Conservation (phyloP, 2,329 filamentous ascomycete genomes). For the Curvularia spicifera region DNA sequence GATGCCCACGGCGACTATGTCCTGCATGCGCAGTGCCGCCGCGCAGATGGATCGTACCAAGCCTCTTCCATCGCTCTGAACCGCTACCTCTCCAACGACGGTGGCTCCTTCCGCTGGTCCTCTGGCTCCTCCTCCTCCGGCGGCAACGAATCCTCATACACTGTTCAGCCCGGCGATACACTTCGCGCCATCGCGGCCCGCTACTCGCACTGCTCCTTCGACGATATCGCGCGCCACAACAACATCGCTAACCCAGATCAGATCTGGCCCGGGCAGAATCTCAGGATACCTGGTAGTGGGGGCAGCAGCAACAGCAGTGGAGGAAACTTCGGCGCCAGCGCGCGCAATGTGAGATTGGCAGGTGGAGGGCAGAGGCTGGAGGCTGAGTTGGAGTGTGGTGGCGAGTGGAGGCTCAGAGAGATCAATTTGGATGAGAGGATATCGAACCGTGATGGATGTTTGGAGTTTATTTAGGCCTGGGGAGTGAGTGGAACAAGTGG, state of each 20-base stretch:
- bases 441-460: constrained; percentile 30
- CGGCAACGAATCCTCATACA: constrained; percentile 20
- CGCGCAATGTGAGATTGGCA: constrained; percentile 29
- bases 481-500: not conserved
- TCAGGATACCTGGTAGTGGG: constrained; percentile 30
- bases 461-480: constrained; percentile 28
- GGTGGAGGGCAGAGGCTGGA: constrained; percentile 34
- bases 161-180: constrained; percentile 37
- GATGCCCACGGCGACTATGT: constrained; percentile 35
- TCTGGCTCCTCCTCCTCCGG: constrained; percentile 18
- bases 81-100: constrained; percentile 31
- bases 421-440: constrained; percentile 37
- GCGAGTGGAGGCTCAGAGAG: constrained; percentile 26
- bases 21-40: constrained; percentile 36
- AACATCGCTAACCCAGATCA: constrained; percentile 36
- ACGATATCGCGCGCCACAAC: constrained; percentile 36
- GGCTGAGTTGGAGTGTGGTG: constrained; percentile 26
- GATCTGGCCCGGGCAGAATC: constrained; percentile 38
- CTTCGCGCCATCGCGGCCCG: constrained; percentile 35
- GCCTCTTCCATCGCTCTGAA: constrained; percentile 33
- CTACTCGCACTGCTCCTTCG: constrained; percentile 34
- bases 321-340: constrained; percentile 26
- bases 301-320: constrained; percentile 19
- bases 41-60: constrained; percentile 33
- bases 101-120: constrained; percentile 35